Conservation (phyloP, 75 land plant genomes). For the Pinus albicaulis region DNA sequence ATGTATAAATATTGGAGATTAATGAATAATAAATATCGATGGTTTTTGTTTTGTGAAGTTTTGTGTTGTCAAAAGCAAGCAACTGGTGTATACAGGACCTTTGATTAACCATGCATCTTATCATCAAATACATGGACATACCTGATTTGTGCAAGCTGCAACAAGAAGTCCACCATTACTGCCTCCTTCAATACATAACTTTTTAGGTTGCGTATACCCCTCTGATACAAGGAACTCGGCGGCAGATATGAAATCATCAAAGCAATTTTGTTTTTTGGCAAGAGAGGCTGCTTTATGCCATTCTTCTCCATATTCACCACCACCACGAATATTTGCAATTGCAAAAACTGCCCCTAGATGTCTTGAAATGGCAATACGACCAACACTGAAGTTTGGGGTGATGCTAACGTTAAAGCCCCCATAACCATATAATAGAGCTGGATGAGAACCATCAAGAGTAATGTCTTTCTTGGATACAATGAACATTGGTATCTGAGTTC, state of each 20-base stretch:
- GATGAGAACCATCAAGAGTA: constrained; percentile 68
- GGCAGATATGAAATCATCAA: constrained; percentile 94
- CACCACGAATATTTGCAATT: constrained; percentile 93
- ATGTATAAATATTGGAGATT: too few species aligned
- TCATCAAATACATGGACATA: constrained; percentile 5
- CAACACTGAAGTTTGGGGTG: constrained; percentile 76
- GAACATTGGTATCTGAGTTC: constrained; percentile 90
- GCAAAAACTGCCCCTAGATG: constrained; percentile 75
- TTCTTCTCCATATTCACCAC: constrained; percentile 98
- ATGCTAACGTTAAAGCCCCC: constrained; percentile 89
- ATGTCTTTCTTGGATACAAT: constrained; percentile 72
- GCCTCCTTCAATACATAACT: constrained; percentile 94
- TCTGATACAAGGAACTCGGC: constrained; percentile 72
- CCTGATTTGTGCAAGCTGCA: constrained; percentile 98
- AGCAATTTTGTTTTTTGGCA: constrained; percentile 86
- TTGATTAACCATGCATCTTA: too few species aligned
- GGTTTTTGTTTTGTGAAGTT: too few species aligned
- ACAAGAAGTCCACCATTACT: constrained; percentile 98
- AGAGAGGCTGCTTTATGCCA: constrained; percentile 97
- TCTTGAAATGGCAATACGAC: constrained; percentile 45
- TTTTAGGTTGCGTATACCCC: constrained; percentile 78
- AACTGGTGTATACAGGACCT: too few species aligned
- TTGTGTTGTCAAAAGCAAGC: too few species aligned
- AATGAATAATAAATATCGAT: too few species aligned
- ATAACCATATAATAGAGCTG: constrained; percentile 85